Conservation (phyloP, 1,139 yeast genomes). For the Hyphopichia buzzinii region DNA sequence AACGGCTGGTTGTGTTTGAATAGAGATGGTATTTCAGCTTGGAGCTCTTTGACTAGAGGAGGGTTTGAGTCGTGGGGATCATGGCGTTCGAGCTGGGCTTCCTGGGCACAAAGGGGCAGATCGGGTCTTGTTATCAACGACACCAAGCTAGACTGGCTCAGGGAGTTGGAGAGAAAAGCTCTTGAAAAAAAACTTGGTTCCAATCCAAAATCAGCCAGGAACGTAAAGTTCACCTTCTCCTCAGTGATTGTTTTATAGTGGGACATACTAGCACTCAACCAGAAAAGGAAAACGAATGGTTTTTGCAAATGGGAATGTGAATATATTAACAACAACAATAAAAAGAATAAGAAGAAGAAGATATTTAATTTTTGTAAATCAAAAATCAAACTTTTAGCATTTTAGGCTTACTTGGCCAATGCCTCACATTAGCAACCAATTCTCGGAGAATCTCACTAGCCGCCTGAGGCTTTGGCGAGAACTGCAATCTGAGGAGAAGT, state of each 20-base stretch:
- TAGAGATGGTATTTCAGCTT: background rate
- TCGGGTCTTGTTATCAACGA: background rate
- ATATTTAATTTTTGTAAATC: too few relatives aligned
- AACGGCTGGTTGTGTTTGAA: background rate
- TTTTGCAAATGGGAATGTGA: too few relatives aligned
- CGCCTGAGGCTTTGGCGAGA: background rate
- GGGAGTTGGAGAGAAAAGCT: background rate
- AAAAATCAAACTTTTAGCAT: too few relatives aligned
- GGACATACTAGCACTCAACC: background rate
- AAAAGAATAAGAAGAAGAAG: background rate
- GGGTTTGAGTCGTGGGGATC: slow-evolving; percentile 2
- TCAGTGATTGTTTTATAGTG: background rate
- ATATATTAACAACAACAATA: background rate
- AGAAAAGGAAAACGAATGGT: too few relatives aligned
- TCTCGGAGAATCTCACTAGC: background rate
- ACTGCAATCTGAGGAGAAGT: background rate
- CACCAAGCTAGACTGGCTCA: background rate
- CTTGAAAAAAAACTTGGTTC: background rate
- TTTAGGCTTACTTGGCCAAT: too few relatives aligned
- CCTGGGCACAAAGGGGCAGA: background rate
- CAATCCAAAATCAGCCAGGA: background rate
- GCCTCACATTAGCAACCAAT: background rate
- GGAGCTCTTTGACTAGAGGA: background rate
- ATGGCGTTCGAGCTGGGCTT: background rate
- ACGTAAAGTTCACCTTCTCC: background rate